Evolutionary conservation across 2,329 filamentous ascomycete species (phyloP).

Genomic region (Xylaria arbuscula): DNA sequence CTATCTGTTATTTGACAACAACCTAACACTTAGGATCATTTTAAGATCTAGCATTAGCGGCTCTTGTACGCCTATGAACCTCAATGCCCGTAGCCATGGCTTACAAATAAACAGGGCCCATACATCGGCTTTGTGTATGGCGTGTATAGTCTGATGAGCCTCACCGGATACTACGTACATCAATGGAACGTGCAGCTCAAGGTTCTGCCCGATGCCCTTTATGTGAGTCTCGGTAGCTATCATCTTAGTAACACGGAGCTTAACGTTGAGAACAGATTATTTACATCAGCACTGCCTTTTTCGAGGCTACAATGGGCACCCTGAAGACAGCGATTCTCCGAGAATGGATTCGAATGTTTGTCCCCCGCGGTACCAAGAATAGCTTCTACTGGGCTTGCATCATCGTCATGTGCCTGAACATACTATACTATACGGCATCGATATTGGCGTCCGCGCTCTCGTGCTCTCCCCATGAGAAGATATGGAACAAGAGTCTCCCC

Average conservation of each 20-base stretch:
- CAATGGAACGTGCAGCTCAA: slow-evolving; percentile 15
- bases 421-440: slow-evolving; percentile 37
- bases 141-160: slow-evolving; percentile 3
- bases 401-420: slow-evolving; percentile 39
- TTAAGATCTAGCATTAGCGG: slow-evolving; percentile 10
- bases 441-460: slow-evolving; percentile 42
- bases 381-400: slow-evolving; percentile 44
- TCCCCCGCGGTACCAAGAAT: slow-evolving; percentile 45
- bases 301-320: slow-evolving; percentile 17
- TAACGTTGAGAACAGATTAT: slow-evolving; percentile 11
- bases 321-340: slow-evolving; percentile 45
- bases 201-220: slow-evolving; percentile 12
- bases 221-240: background rate
- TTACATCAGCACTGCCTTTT: slow-evolving; percentile 20
- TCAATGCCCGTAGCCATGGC: background rate
- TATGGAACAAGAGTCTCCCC: slow-evolving; percentile 44
- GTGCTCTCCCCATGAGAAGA: slow-evolving; percentile 45
- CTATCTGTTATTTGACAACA: background rate
- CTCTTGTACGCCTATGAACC: slow-evolving; percentile 7
- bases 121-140: slow-evolving; percentile 11
- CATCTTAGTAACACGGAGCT: background rate
- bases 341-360: slow-evolving; percentile 54
- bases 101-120: slow-evolving; percentile 6
- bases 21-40: background rate
- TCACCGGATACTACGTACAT: slow-evolving; percentile 15